Base-by-base conservation (phyloP, 2,329 filamentous ascomycete genomes). In the Atkinsonella hypoxylon region DNA sequence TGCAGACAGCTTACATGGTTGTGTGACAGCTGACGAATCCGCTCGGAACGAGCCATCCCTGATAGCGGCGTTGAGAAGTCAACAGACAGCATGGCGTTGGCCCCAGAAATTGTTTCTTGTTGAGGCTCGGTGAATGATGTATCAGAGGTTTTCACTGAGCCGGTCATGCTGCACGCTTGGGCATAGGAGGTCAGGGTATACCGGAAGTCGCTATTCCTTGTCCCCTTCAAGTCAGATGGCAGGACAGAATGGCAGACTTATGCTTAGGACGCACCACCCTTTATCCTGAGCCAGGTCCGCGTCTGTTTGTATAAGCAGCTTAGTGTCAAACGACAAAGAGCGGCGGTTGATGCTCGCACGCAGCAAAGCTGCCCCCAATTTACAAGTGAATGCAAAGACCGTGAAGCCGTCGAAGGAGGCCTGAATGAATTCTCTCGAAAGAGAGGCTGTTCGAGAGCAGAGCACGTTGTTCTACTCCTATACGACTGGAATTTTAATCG, bases 31-130 rank as follows among this genome's bases (percentile, higher is more conserved):
- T 68, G 66, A 47, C 67, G 65, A 49, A 70, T 63, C 45, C 63
- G 59, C 50, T 67, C 64, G 3, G 59, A 56, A 4, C 67, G 64
- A 44, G 65, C 65, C 53, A 60, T 56, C 36, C 66, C 67, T 4
- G 62, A 61, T 1, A 69, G 62, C n/a, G 67, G 67, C 22, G 65
- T 63, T n/a, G 63, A 64, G 48, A 70, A 70, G 58, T 69, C 64
- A 49, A 70, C 64, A 12, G 65, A 65, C 41, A 69, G 54, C 66
- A 68, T 68, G 26, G 52, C 60, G 31, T 46, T 40, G 6, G 22
- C 45, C 15, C 36, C 39, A 15, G 12, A 22, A 3, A 18, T 20
- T 11, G 26, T 39, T 26, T 39, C 43, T 50, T 13, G 15, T 26
- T 45, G 43, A 45, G 45, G 32, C 26, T 43, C 30, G 8, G 22